Percentiles rank a stretch among this genome's conserved stretches.
These are phyloP conservation scores for Daldinia bambusicola DNA, from an alignment of 495 filamentous ascomycete genomes.

Conservation along the genomic window DNA sequence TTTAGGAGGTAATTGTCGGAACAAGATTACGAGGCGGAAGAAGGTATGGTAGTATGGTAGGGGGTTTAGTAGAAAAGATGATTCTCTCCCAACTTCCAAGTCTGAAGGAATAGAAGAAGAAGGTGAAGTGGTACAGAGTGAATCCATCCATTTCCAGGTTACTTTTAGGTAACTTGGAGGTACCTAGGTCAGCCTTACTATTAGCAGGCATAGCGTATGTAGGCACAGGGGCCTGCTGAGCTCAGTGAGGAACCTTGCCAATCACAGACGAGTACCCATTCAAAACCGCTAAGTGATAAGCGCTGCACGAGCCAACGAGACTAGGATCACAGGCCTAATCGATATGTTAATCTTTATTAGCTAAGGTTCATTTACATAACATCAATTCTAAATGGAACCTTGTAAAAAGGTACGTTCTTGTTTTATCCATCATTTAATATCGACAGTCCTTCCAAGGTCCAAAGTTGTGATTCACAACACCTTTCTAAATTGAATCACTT, in stretches of 20 bases:
- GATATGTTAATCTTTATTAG: neutral
- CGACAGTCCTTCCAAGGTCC: neutral
- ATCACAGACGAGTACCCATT: conserved; percentile 13
- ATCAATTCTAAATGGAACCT: conserved; percentile 3
- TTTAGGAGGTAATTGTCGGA: conserved; percentile 6
- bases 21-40: conserved; percentile 1
- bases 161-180: conserved; percentile 2
- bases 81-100: neutral
- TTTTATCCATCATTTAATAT: neutral
- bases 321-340: neutral
- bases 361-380: neutral
- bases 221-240: conserved; percentile 5
- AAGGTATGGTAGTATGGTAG: neutral
- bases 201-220: conserved; percentile 22
- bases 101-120: conserved; percentile 8
- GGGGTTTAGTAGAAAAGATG: conserved; percentile 5
- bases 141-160: conserved; percentile 13
- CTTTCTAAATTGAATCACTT: neutral
- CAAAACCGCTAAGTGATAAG: conserved; percentile 20
- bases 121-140: neutral
- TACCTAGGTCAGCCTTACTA: conserved; percentile 42
- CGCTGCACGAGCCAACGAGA: conserved; percentile 24
- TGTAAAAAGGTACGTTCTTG: neutral
- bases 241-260: conserved; percentile 15
- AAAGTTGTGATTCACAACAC: neutral